These are phyloP conservation scores for Solanum chilense DNA, from an alignment of 257 asterid genomes.

Conservation along the genomic window DNA sequence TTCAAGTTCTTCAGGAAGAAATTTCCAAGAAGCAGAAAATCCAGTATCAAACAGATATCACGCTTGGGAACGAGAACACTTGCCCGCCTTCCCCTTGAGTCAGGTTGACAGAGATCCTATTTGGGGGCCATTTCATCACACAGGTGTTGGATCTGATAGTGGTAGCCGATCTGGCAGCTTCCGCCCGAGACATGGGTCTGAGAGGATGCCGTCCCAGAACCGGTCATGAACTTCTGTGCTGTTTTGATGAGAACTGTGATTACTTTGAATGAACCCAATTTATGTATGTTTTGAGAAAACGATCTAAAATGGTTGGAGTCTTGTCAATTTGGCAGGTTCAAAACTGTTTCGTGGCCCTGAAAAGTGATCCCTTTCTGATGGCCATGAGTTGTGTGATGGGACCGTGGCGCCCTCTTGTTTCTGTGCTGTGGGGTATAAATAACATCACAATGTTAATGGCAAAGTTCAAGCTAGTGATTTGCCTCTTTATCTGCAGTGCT, in stretches of 20 bases:
- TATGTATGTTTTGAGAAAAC: constrained; percentile 26
- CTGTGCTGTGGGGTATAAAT: constrained; percentile 13
- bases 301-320: constrained; percentile 19
- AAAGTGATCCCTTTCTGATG: constrained; percentile 9
- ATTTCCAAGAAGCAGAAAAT: constrained; percentile 50
- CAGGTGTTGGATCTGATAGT: constrained; percentile 27
- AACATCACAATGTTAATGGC: constrained; percentile 1
- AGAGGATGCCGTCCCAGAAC: constrained; percentile 65
- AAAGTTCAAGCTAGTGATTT: background rate
- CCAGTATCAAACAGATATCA: constrained; percentile 26
- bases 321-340: constrained; percentile 14
- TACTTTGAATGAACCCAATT: constrained; percentile 24
- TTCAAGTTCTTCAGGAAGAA: constrained; percentile 45
- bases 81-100: constrained; percentile 25
- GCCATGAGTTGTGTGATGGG: constrained; percentile 39
- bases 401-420: constrained; percentile 21
- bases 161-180: constrained; percentile 31
- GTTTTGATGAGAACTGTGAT: constrained; percentile 25
- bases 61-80: constrained; percentile 54
- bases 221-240: constrained; percentile 30
- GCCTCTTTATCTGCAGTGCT: background rate
- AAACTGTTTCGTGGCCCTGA: constrained; percentile 26
- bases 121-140: constrained; percentile 60
- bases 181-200: constrained; percentile 69
- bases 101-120: constrained; percentile 47